A percentile compares a stretch with the other conserved stretches of the same genome.
phyloP scores from a whole-genome alignment of 257 asterid species.

The Scutellaria minor region DNA sequence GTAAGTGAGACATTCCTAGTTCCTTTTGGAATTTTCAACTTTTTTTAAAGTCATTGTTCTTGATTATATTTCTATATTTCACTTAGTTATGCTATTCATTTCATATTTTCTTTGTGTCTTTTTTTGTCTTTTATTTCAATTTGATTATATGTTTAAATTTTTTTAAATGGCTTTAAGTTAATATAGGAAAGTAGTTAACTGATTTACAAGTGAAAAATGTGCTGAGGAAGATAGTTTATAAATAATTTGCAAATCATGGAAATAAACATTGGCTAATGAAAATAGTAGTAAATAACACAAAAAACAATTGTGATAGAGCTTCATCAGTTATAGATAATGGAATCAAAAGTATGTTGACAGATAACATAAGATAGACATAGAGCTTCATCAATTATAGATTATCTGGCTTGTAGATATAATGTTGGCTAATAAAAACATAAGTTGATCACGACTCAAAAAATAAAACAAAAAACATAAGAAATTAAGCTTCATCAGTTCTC shows the following conservation, averaged over 20 bases:
- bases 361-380: not conserved
- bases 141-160: constrained; percentile 2
- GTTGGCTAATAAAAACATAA: not conserved
- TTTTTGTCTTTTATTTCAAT: not conserved
- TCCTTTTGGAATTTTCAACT: not conserved
- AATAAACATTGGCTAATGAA: too few relatives aligned
- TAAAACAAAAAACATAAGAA: not conserved
- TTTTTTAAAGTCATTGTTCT: not conserved
- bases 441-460: constrained; percentile 11
- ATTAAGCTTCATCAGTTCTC: constrained; percentile 25
- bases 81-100: not conserved
- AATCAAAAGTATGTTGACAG: constrained; percentile 8
- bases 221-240: not conserved
- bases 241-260: not conserved
- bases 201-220: constrained; percentile 27
- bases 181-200: constrained; percentile 2
- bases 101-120: not conserved
- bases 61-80: not conserved
- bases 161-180: not conserved
- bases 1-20: constrained; percentile 38
- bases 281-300: too few relatives aligned
- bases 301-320: not conserved
- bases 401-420: constrained; percentile 33
- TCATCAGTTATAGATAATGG: constrained; percentile 15
- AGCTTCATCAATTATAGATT: too few relatives aligned